Conservation (phyloP, 345 rosid genomes). For the Hevea brasiliensis region DNA sequence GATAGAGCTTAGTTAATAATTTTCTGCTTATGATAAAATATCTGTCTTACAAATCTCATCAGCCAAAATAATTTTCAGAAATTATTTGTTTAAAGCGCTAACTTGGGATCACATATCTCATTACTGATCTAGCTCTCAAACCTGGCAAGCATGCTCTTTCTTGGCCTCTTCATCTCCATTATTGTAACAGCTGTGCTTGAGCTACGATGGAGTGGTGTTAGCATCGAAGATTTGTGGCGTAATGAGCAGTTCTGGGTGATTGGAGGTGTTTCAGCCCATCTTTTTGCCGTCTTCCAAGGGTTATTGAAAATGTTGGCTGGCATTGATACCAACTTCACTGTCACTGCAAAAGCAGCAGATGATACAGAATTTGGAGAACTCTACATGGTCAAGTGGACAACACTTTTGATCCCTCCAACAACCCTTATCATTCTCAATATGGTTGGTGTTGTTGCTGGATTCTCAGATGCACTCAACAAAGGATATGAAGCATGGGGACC, state of each 20-base stretch:
- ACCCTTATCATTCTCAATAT: slow-evolving; percentile 76
- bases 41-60: too few relatives aligned
- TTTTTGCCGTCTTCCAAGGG: slow-evolving; percentile 96
- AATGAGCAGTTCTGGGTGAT: slow-evolving; percentile 99
- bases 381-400: slow-evolving; percentile 90
- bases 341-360: slow-evolving; percentile 88
- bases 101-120: not conserved
- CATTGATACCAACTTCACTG: slow-evolving; percentile 93
- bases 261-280: slow-evolving; percentile 96
- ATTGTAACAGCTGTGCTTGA: slow-evolving; percentile 82
- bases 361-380: slow-evolving; percentile 92
- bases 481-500: slow-evolving; percentile 99
- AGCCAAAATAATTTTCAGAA: too few relatives aligned
- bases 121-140: slow-evolving; percentile 70
- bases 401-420: slow-evolving; percentile 89
- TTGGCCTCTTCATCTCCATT: slow-evolving; percentile 89
- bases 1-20: not conserved
- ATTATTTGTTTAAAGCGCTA: not conserved
- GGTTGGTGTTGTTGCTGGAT: slow-evolving; percentile 98
- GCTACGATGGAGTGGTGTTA: slow-evolving; percentile 93
- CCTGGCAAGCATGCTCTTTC: slow-evolving; percentile 80
- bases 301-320: slow-evolving; percentile 88
- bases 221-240: slow-evolving; percentile 94
- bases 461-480: slow-evolving; percentile 94
- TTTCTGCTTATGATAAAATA: not conserved